Conservation (phyloP, 768 basidiomycete genomes). For the Dioszegia hungarica region DNA sequence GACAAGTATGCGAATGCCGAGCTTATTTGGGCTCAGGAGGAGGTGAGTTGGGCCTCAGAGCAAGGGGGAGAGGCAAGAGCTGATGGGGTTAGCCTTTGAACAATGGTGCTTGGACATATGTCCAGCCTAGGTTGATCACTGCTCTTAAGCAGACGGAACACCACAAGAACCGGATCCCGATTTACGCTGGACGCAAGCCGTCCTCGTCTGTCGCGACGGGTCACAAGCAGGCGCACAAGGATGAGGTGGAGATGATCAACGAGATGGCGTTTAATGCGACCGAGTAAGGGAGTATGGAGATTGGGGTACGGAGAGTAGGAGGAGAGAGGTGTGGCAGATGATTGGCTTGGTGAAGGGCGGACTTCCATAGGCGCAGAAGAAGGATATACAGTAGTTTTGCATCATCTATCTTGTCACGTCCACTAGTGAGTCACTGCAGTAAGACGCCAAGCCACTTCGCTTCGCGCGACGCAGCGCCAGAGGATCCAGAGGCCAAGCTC, state of each 20-base stretch:
- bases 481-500: too few species aligned
- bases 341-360: too few species aligned
- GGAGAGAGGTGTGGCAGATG: background rate
- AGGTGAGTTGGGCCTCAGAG: conserved; percentile 53
- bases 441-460: too few species aligned
- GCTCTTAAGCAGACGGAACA: conserved; percentile 84
- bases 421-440: too few species aligned
- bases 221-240: conserved; percentile 72
- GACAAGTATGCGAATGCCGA: conserved; percentile 96
- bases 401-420: too few species aligned
- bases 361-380: too few species aligned
- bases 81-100: conserved; percentile 70
- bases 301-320: background rate
- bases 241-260: conserved; percentile 72
- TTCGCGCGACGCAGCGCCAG: too few species aligned
- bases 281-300: conserved; percentile 1
- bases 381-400: too few species aligned
- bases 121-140: conserved; percentile 87
- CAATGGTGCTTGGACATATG: conserved; percentile 95
- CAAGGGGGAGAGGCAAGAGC: background rate
- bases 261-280: conserved; percentile 48
- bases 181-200: conserved; percentile 87
- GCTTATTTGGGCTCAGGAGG: conserved; percentile 73
- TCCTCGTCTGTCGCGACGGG: conserved; percentile 61
- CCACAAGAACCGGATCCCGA: conserved; percentile 84